Evolutionary conservation across 2,329 filamentous ascomycete genomes (phyloP), one percentile per base, ranked within the genome.

Genomic region (Claviceps africana): DNA sequence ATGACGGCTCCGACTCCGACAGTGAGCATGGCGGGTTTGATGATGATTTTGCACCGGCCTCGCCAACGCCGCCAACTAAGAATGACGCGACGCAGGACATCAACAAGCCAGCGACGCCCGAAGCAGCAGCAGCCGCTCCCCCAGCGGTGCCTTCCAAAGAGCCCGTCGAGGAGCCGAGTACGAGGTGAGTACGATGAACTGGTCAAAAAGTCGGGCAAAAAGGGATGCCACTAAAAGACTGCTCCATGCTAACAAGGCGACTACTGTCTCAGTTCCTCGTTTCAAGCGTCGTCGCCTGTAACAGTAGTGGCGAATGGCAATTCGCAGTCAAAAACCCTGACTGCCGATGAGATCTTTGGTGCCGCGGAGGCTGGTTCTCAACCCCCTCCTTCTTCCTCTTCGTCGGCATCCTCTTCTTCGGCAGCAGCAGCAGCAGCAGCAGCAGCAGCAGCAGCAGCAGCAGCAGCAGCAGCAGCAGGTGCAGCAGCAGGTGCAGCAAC

Each of bases 1-100:
- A 87, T 22, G 85, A 87, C 21, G 85, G 94, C n/a, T 90, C 86
- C 31, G 88, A 94, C 54, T 85, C 83, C 31, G 84, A 82, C 51
- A 86, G 81, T 54, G 86, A 88, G 47, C 79, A 79, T 48, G 88
- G 87, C 43, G 88, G 90, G 0, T 97, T 97, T 63, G 91, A 94
- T 48, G 93, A 98, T 63, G 85, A 96, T 66, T 97, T 97, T 64
- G 83, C 86, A 0, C 81, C 86, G 15, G 77, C 79, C 2, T 77
- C 76, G 4, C 72, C 25, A 5, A 3, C 74, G 25, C 72, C 75
- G 22, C 63, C 65, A 28, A 59, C 64, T 31, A 73, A 71, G 58
- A 33, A 53, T 15, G 56, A 55, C 17, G 57, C 56, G 31, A 58
- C 61, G 50, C 49, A 53, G 30, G 51, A 55, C 7, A 46, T 28